phyloP scores from a whole-genome alignment of 306 rosid species.

The Acacia confusa region DNA sequence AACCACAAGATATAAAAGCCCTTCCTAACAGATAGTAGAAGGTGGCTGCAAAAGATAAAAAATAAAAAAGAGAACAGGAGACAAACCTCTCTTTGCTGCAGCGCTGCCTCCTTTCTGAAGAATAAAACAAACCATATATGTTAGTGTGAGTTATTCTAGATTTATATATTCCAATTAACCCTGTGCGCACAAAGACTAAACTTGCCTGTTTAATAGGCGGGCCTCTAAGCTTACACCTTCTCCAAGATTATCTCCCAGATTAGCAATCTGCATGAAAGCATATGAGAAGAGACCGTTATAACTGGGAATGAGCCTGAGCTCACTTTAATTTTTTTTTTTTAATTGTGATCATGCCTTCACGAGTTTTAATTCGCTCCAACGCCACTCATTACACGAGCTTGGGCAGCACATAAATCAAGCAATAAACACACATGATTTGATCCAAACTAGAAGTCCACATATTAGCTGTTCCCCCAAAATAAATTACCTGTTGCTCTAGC shows the following conservation, averaged over 20 bases:
- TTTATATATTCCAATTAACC: neutral
- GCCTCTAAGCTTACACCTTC: constrained; percentile 91
- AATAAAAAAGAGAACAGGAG: neutral
- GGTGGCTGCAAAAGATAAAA: neutral
- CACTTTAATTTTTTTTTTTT: neutral
- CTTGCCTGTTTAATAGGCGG: constrained; percentile 88
- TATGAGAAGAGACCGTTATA: neutral
- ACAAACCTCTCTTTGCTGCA: constrained; percentile 94
- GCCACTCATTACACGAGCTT: neutral
- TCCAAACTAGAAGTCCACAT: constrained; percentile 1
- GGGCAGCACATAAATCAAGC: neutral
- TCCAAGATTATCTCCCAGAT: constrained; percentile 73
- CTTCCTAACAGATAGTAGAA: neutral
- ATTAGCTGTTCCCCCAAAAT: neutral
- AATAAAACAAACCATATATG: constrained; percentile 35
- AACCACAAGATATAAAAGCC: constrained; percentile 17
- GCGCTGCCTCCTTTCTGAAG: constrained; percentile 90
- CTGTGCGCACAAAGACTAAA: constrained; percentile 13
- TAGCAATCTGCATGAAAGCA: constrained; percentile 55
- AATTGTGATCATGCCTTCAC: neutral
- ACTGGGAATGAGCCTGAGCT: neutral
- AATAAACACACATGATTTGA: constrained; percentile 7
- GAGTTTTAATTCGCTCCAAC: neutral
- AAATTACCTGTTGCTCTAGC: constrained; percentile 84
- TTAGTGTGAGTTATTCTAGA: constrained; percentile 24